phyloP scores from a whole-genome alignment of 2,329 filamentous ascomycete species.

The Alternaria brassicae region DNA sequence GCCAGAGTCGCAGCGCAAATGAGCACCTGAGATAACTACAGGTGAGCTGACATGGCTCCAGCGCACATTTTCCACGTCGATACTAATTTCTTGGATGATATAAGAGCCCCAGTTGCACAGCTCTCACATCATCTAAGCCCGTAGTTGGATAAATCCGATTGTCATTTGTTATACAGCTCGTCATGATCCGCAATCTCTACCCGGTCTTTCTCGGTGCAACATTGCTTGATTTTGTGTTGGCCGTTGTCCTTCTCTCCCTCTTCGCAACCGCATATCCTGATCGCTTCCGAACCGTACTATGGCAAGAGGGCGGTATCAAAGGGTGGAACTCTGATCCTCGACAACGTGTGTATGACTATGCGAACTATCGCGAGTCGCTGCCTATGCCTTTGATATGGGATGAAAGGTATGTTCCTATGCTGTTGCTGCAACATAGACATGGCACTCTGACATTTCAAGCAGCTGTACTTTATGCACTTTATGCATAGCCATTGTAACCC shows the following conservation, averaged over 20 bases:
- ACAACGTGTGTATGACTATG: constrained; percentile 24
- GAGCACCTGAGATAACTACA: background rate
- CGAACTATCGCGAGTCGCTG: constrained; percentile 24
- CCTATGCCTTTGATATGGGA: constrained; percentile 29
- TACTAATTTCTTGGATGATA: background rate
- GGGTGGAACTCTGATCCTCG: constrained; percentile 30
- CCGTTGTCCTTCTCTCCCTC: constrained; percentile 14
- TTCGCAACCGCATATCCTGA: constrained; percentile 19
- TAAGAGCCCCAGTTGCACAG: background rate
- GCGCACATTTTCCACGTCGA: background rate
- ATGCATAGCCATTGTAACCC: constrained; percentile 15
- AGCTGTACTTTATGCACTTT: constrained; percentile 22
- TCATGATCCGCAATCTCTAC: constrained; percentile 2
- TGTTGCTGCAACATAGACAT: background rate
- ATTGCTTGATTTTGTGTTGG: constrained; percentile 14
- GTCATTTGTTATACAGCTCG: background rate
- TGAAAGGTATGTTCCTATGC: constrained; percentile 13
- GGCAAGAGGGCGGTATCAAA: constrained; percentile 20
- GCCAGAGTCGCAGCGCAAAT: background rate
- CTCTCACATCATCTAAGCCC: background rate
- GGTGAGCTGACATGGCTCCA: background rate
- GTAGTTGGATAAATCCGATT: background rate
- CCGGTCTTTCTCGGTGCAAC: constrained; percentile 3
- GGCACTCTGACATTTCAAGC: background rate
- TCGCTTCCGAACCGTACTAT: constrained; percentile 15